Percentiles rank a stretch among this genome's conserved stretches.
Conservation (phyloP, 495 filamentous ascomycete genomes). For the Bacidia rubella region DNA sequence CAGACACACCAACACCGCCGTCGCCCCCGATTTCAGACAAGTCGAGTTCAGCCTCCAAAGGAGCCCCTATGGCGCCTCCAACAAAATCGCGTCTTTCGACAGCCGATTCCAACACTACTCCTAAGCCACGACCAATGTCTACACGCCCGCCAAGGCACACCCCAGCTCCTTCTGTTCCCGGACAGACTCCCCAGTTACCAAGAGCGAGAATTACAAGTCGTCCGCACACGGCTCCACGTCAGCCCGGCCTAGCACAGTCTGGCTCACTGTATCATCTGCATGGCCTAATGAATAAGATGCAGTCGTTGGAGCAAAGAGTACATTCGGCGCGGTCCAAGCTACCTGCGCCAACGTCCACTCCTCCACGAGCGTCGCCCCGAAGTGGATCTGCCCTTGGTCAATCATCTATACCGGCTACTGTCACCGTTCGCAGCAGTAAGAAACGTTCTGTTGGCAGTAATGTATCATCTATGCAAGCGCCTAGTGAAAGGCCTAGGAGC, state of each 20-base stretch:
- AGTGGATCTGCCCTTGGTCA: constrained; percentile 38
- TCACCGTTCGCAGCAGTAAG: constrained; percentile 64
- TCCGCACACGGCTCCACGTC: constrained; percentile 21
- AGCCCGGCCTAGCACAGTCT: constrained; percentile 51
- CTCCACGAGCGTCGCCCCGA: constrained; percentile 68
- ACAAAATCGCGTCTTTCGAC: constrained; percentile 30
- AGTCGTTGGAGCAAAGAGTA: constrained; percentile 81
- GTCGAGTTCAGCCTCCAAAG: constrained; percentile 29
- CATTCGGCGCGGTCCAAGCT: constrained; percentile 89
- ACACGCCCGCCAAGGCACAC: constrained; percentile 30
- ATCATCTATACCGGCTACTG: constrained; percentile 51
- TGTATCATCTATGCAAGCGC: constrained; percentile 37
- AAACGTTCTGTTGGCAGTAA: constrained; percentile 51
- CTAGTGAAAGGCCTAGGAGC: constrained; percentile 25
- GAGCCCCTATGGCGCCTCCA: constrained; percentile 20
- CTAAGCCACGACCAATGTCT: constrained; percentile 26
- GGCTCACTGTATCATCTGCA: constrained; percentile 87
- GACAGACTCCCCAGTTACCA: constrained; percentile 28
- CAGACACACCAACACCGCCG: constrained; percentile 60
- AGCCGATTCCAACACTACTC: constrained; percentile 35
- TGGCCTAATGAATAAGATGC: constrained; percentile 89
- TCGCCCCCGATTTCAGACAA: constrained; percentile 46
- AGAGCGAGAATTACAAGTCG: constrained; percentile 29
- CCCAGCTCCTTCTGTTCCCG: constrained; percentile 39
- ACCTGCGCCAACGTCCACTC: constrained; percentile 63